A percentile compares a stretch with the other conserved stretches of the same genome.
Conservation (phyloP, 305 asterid genomes). For the Salvia sclarea region DNA sequence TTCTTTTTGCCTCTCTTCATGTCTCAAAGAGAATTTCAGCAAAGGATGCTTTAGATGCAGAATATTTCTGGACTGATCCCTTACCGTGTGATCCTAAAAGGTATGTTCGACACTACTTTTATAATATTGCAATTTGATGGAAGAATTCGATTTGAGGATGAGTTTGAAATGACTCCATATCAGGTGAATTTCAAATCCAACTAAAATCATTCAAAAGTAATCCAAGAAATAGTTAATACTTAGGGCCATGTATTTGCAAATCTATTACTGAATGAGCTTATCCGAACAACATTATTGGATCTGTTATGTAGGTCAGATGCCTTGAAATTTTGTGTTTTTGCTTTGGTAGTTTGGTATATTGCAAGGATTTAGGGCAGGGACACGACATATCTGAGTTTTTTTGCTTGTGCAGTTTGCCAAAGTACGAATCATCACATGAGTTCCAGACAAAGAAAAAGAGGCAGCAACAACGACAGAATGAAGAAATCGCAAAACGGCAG, state of each 20-base stretch:
- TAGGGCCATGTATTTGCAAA: too few relatives aligned
- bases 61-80: constrained; percentile 94
- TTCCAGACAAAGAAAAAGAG: constrained; percentile 96
- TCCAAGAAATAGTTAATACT: too few relatives aligned
- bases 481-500: constrained; percentile 84
- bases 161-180: neutral
- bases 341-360: too few relatives aligned
- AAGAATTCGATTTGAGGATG: neutral
- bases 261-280: too few relatives aligned
- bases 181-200: too few relatives aligned
- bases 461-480: constrained; percentile 89
- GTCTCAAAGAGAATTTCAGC: constrained; percentile 79
- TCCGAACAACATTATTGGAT: too few relatives aligned
- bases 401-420: constrained; percentile 63
- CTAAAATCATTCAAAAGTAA: neutral
- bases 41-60: constrained; percentile 92
- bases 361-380: too few relatives aligned
- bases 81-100: constrained; percentile 94
- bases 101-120: constrained; percentile 36
- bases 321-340: too few relatives aligned
- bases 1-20: constrained; percentile 13
- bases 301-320: too few relatives aligned
- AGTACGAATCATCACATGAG: constrained; percentile 93
- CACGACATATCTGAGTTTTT: neutral
- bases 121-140: neutral